Evolutionary conservation across 352 stramenopile species (phyloP).

Genomic region (Pythium plurisporium): DNA sequence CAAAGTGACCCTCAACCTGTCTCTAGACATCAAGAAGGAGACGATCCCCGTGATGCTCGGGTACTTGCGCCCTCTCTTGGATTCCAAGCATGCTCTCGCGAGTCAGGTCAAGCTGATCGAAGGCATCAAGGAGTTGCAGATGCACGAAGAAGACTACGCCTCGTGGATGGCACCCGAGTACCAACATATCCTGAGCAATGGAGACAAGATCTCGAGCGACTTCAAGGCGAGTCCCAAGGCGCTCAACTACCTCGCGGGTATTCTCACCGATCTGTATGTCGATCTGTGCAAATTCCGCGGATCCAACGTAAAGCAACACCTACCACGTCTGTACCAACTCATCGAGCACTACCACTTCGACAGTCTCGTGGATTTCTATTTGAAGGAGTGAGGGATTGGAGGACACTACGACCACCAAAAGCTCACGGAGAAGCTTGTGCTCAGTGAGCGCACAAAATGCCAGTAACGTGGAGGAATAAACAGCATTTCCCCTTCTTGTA

Average conservation of each 20-base stretch:
- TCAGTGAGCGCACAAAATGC: constrained; percentile 85
- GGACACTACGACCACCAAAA: constrained; percentile 62
- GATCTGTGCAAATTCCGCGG: constrained; percentile 84
- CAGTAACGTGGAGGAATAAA: constrained; percentile 88
- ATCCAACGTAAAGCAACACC: constrained; percentile 68
- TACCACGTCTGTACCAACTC: constrained; percentile 63
- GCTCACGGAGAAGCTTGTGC: constrained; percentile 76
- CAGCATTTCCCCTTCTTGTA: constrained; percentile 72
- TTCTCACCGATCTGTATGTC: constrained; percentile 83
- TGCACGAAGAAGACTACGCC: constrained; percentile 69
- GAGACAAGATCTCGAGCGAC: constrained; percentile 62
- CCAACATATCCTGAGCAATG: constrained; percentile 59
- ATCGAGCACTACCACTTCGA: constrained; percentile 84
- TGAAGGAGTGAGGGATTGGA: constrained; percentile 15
- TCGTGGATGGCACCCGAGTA: constrained; percentile 82
- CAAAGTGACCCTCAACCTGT: constrained; percentile 76
- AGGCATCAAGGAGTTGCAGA: constrained; percentile 77
- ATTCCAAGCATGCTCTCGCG: constrained; percentile 64
- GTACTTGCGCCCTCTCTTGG: constrained; percentile 58
- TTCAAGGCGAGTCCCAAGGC: constrained; percentile 67
- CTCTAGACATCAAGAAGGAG: constrained; percentile 78
- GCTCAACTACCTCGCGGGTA: constrained; percentile 73
- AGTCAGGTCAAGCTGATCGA: constrained; percentile 82
- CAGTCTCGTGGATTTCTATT: constrained; percentile 71
- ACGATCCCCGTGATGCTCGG: constrained; percentile 65